Evolutionary conservation across 148 eudicot genomes (phyloP), one percentile per base, ranked within the genome.

Genomic region (Salicornia ramosissima): DNA sequence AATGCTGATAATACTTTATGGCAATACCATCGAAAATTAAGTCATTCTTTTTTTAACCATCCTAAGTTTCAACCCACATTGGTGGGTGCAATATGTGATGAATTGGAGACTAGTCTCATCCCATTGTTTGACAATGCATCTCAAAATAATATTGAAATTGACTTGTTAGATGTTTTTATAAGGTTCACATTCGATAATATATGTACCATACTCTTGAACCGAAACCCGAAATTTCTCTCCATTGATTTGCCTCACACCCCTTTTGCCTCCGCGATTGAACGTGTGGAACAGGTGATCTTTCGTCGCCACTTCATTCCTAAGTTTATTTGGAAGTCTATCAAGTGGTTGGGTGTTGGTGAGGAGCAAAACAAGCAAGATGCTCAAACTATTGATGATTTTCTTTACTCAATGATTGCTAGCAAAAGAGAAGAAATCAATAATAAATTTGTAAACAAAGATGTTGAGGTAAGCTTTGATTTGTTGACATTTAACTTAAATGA

Each of bases 121-220:
- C 83, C 83, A 0, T 55, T 85, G 53, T 80, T 87, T n/a, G 81
- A 87, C 5, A 67, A 71, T 64, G 75, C 65, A 0, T 72, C 52
- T 9, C 30, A 58, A 36, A 64, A 59, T 25, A 77, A 76, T 10
- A 36, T 40, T 14, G 83, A 72, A 13, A 54, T 87, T 8, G 87
- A 87, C 50, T 73, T 87, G 49, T 84, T 85, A 67, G 84, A 87
- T 45, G 58, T 87, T 70, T 83, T 87, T 34, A 79, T 75, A 47
- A 85, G 89, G 75, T 67, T 83, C 46, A 79, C 83, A 6, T 85
- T 85, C 52, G 91, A 87, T 56, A 80, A 78, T 0, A 87, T 83
- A 16, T 79, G 87, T 53, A 59, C 60, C 0, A 64, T 83, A 13
- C 77, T 84, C 1, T 83, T 85, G 16, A 85, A 87, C 0, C 42